Evolutionary conservation across 768 basidiomycete genomes (phyloP).

Genomic region (Tremella mesenterica): DNA sequence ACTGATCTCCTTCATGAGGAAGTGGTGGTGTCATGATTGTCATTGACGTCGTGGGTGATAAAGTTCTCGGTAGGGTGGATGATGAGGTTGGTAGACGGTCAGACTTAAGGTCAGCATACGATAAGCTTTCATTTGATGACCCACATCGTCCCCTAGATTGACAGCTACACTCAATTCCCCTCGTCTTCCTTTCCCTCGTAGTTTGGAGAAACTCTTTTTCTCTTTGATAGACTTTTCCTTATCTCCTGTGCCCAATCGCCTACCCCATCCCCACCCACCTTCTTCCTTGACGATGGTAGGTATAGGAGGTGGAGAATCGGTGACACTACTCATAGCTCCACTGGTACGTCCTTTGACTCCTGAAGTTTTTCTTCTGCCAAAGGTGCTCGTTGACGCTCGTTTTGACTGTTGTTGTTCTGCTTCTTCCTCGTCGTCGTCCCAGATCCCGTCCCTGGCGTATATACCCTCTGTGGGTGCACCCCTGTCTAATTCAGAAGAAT

Average conservation of each 20-base stretch:
- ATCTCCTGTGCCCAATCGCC: conserved; percentile 1
- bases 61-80: conserved; percentile 21
- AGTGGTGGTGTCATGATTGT: neutral
- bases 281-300: neutral
- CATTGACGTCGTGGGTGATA: conserved; percentile 10
- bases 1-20: neutral
- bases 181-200: conserved; percentile 29
- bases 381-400: neutral
- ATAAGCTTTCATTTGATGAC: conserved; percentile 11
- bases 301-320: neutral
- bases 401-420: neutral
- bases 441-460: conserved; percentile 34
- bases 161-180: conserved; percentile 28
- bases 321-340: conserved; percentile 7
- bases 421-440: conserved; percentile 32
- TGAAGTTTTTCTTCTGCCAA: neutral
- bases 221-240: conserved; percentile 7
- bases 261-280: conserved; percentile 9
- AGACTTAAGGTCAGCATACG: conserved; percentile 3
- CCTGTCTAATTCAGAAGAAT: conserved; percentile 22
- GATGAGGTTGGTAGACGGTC: conserved; percentile 25
- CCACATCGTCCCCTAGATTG: conserved; percentile 18
- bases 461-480: conserved; percentile 31
- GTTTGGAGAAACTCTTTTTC: conserved; percentile 19
- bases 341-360: conserved; percentile 12